These are phyloP conservation scores for Croton laevigatus DNA, from an alignment of 441 rosid genomes.

Conservation along the genomic window DNA sequence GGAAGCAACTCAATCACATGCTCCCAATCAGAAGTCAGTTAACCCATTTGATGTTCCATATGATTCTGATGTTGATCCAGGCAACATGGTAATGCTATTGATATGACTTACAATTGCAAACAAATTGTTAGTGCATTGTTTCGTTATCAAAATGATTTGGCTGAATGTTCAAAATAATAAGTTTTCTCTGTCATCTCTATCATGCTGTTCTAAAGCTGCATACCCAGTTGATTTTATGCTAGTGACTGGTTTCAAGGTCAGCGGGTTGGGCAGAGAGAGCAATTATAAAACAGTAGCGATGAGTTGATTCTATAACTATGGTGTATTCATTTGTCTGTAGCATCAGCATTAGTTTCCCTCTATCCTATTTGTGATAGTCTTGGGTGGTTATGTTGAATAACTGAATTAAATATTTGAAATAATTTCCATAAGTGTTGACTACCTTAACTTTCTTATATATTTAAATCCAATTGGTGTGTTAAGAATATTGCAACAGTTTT, in stretches of 20 bases:
- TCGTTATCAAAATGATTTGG: background rate
- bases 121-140: conserved; percentile 8
- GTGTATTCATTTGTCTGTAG: background rate
- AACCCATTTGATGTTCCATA: conserved; percentile 95
- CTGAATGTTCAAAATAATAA: conserved; percentile 4
- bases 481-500: background rate
- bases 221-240: conserved; percentile 7
- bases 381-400: background rate
- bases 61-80: conserved; percentile 58
- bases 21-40: conserved; percentile 47
- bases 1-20: conserved; percentile 46
- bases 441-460: too few species aligned
- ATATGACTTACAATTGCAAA: conserved; percentile 19
- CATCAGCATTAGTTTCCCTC: background rate
- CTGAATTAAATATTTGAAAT: background rate
- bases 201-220: conserved; percentile 2
- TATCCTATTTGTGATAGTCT: background rate
- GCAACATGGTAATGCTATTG: conserved; percentile 53
- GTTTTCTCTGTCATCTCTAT: background rate
- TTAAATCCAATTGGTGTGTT: background rate
- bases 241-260: background rate
- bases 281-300: background rate
- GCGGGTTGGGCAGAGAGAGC: background rate
- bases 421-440: background rate
- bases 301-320: background rate